phyloP scores from a whole-genome alignment of 2,329 filamentous ascomycete species.

The Neopestalotiopsis clavispora region DNA sequence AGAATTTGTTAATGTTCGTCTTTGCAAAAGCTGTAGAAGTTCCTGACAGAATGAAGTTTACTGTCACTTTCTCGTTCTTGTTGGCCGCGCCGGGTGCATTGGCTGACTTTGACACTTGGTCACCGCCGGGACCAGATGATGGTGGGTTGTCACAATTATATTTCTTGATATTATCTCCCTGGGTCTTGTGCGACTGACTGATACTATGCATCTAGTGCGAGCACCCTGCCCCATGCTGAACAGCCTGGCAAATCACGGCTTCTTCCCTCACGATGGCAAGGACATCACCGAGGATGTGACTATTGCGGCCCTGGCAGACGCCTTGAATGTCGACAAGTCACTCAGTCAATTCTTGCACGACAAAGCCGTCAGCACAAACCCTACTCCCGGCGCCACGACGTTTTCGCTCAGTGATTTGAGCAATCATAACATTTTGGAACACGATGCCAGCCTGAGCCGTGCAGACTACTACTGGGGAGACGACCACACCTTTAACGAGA shows the following conservation, averaged over 20 bases:
- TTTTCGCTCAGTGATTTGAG: constrained; percentile 18
- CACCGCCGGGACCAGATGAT: constrained; percentile 10
- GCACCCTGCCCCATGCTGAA: constrained; percentile 21
- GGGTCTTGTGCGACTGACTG: not conserved
- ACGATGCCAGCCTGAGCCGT: constrained; percentile 18
- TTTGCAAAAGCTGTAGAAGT: not conserved
- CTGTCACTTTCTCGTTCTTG: not conserved
- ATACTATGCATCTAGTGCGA: constrained; percentile 8
- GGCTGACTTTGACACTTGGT: not conserved
- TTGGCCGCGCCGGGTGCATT: not conserved
- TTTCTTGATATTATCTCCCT: not conserved
- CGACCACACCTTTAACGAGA: constrained; percentile 12
- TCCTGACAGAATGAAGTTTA: not conserved
- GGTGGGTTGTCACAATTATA: not conserved
- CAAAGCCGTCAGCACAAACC: constrained; percentile 4
- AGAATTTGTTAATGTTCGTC: not conserved
- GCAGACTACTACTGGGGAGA: constrained; percentile 14
- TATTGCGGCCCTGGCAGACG: not conserved
- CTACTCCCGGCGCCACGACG: not conserved
- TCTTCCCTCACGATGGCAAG: constrained; percentile 20
- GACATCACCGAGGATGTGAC: not conserved
- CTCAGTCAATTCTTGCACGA: constrained; percentile 2
- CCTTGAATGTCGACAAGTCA: constrained; percentile 7
- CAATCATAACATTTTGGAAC: constrained; percentile 19
- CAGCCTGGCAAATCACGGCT: constrained; percentile 20